phyloP scores from a whole-genome alignment of 805 yeast genomes.

The Kodamaea laetipori region DNA sequence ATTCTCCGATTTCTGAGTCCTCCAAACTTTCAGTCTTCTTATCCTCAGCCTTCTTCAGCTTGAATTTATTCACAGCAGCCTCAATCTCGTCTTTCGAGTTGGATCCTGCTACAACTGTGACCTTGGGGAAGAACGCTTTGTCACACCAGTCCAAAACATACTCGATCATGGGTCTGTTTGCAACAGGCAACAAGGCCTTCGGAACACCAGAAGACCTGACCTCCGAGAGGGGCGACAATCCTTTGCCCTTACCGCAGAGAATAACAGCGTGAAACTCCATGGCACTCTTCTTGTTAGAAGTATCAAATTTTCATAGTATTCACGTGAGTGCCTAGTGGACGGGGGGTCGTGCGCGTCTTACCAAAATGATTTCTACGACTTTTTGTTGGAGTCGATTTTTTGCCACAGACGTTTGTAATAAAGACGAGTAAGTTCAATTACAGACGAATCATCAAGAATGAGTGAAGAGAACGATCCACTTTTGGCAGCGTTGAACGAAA shows the following conservation, averaged over 20 bases:
- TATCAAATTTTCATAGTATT: slow-evolving; percentile 8
- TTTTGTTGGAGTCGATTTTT: slow-evolving; percentile 18
- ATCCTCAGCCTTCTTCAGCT: slow-evolving; percentile 35
- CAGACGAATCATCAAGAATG: slow-evolving; percentile 27
- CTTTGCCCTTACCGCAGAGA: slow-evolving; percentile 82
- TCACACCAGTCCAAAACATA: slow-evolving; percentile 94
- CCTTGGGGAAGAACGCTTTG: slow-evolving; percentile 71
- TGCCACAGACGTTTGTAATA: slow-evolving; percentile 6
- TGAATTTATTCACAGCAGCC: slow-evolving; percentile 51
- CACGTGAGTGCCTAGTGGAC: slow-evolving; percentile 9
- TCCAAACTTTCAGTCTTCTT: slow-evolving; percentile 14
- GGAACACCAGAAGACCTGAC: slow-evolving; percentile 64
- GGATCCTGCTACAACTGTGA: slow-evolving; percentile 61
- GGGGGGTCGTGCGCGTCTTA: slow-evolving; percentile 5
- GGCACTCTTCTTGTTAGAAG: not conserved
- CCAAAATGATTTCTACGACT: slow-evolving; percentile 9
- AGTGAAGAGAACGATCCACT: slow-evolving; percentile 77
- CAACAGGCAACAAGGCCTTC: slow-evolving; percentile 87
- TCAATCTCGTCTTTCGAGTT: slow-evolving; percentile 50
- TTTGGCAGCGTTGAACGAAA: slow-evolving; percentile 61
- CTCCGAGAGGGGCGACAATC: slow-evolving; percentile 70
- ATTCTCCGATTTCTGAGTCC: slow-evolving; percentile 18
- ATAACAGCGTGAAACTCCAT: slow-evolving; percentile 95
- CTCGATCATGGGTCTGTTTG: slow-evolving; percentile 84
- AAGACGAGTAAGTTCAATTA: not conserved